Conservation (phyloP, 345 rosid genomes). For the Citrus trifoliata region DNA sequence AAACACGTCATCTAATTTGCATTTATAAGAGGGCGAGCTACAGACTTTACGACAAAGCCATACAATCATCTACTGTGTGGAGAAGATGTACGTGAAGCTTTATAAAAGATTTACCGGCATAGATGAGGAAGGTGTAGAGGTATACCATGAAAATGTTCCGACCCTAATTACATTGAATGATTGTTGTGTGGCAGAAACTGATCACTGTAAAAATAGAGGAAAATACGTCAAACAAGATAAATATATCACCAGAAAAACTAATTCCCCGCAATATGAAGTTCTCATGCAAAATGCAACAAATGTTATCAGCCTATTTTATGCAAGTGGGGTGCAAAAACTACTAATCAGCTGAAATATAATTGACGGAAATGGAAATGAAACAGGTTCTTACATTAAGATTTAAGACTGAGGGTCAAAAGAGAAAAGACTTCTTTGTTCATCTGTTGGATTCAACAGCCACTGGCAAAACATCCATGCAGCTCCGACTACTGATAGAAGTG, state of each 20-base stretch:
- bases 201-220: not conserved
- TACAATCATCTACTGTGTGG: not conserved
- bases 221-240: not conserved
- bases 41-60: not conserved
- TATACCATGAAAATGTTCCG: not conserved
- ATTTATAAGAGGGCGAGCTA: not conserved
- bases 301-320: not conserved
- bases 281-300: not conserved
- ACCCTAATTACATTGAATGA: not conserved
- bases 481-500: slow-evolving; percentile 79
- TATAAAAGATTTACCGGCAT: not conserved
- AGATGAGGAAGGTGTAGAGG: not conserved
- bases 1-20: not conserved
- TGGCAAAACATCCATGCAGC: slow-evolving; percentile 87
- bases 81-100: slow-evolving; percentile 19
- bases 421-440: slow-evolving; percentile 76
- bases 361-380: not conserved
- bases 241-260: slow-evolving; percentile 1
- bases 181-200: slow-evolving; percentile 5
- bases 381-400: slow-evolving; percentile 10
- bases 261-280: not conserved
- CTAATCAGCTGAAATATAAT: not conserved
- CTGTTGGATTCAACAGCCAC: slow-evolving; percentile 82
- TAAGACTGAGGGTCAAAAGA: slow-evolving; percentile 34
- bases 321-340: not conserved